Conservation (phyloP, 768 basidiomycete genomes). For the Sporobolomyces phaffii region DNA sequence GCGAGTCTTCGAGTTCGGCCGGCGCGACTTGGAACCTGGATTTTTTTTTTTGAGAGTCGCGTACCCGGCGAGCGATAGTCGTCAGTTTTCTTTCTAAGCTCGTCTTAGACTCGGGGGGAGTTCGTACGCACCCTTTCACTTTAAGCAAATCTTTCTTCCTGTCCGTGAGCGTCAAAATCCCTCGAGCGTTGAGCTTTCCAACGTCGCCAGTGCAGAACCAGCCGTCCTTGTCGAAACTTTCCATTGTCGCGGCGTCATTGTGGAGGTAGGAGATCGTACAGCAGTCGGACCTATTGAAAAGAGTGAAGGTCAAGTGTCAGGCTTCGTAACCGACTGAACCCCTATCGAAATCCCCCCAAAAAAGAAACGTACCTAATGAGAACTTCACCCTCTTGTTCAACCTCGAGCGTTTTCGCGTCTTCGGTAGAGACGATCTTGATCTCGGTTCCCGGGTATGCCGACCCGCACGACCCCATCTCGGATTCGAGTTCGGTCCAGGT, state of each 20-base stretch:
- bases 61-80: no score
- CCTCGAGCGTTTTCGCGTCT: conserved; percentile 17
- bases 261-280: conserved; percentile 42
- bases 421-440: conserved; percentile 31
- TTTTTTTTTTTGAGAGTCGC: no score
- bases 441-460: conserved; percentile 28
- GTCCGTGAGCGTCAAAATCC: conserved; percentile 36
- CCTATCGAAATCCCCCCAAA: neutral
- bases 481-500: conserved; percentile 37
- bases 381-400: conserved; percentile 40
- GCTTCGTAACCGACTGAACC: neutral
- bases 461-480: conserved; percentile 35
- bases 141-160: conserved; percentile 43
- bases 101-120: neutral
- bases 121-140: conserved; percentile 39
- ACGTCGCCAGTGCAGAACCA: conserved; percentile 44
- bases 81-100: no score
- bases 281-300: conserved; percentile 11
- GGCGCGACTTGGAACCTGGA: conserved; percentile 43
- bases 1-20: conserved; percentile 41
- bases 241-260: conserved; percentile 38
- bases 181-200: conserved; percentile 38
- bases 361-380: conserved; percentile 32
- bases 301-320: neutral
- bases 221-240: conserved; percentile 33